Evolutionary conservation across 768 basidiomycete species (phyloP).

Genomic region (Fomitopsis pulvina): DNA sequence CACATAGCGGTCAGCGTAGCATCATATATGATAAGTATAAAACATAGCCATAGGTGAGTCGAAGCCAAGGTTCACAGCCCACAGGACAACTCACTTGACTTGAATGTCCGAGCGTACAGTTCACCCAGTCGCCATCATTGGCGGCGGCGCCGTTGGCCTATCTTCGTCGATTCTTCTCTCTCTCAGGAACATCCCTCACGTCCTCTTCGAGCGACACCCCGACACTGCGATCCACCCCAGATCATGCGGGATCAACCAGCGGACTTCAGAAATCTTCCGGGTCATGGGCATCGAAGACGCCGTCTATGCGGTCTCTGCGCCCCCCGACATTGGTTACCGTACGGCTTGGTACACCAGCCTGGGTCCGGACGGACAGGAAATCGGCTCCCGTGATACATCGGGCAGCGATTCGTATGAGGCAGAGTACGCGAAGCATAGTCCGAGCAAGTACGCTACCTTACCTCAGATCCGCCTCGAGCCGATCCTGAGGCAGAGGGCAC

Average conservation of each 20-base stretch:
- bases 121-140: background rate
- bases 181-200: background rate
- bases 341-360: background rate
- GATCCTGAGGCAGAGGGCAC: background rate
- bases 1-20: no score
- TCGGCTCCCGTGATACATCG: background rate
- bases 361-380: background rate
- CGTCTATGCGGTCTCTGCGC: background rate
- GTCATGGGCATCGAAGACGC: background rate
- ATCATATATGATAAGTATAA: no score
- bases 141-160: background rate
- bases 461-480: background rate
- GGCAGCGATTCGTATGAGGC: background rate
- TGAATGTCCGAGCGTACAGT: no score
- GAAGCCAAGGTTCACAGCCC: no score
- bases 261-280: background rate
- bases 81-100: no score
- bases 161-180: background rate
- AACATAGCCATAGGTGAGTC: no score
- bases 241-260: background rate
- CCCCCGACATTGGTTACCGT: background rate
- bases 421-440: background rate
- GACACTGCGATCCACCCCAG: background rate
- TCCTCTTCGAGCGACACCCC: background rate
- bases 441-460: background rate